A percentile compares a stretch with the other conserved stretches of the same genome.
Evolutionary conservation across 352 stramenopile species (phyloP).

Genomic region (Phytopythium cucurbitacearum): DNA sequence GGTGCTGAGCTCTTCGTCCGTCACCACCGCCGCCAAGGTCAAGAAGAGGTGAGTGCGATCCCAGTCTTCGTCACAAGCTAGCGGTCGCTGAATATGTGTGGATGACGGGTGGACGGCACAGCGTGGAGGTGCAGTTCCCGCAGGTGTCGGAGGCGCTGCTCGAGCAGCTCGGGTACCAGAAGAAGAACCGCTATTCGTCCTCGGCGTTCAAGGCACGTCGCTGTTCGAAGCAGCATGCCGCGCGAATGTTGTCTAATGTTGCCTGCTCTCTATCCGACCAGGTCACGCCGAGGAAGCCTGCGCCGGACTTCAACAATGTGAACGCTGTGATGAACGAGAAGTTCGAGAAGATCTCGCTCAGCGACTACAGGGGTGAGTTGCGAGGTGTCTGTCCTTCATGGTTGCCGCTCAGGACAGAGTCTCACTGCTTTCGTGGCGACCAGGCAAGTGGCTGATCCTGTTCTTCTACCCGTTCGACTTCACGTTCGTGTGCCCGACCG

Average conservation of each 20-base stretch:
- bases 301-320: slow-evolving; percentile 66
- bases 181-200: slow-evolving; percentile 76
- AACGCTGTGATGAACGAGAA: slow-evolving; percentile 77
- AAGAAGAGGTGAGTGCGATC: slow-evolving; percentile 42
- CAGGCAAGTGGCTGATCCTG: slow-evolving; percentile 76
- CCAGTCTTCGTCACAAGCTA: neutral
- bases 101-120: slow-evolving; percentile 2
- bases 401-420: neutral
- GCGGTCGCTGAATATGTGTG: neutral
- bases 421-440: neutral
- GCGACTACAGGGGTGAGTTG: slow-evolving; percentile 43
- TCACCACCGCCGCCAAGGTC: slow-evolving; percentile 14
- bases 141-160: slow-evolving; percentile 72
- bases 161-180: slow-evolving; percentile 73
- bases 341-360: slow-evolving; percentile 77
- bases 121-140: slow-evolving; percentile 74
- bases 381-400: neutral
- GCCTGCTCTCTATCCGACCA: slow-evolving; percentile 2
- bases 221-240: neutral
- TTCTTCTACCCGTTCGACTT: slow-evolving; percentile 90
- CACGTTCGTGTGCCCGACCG: slow-evolving; percentile 83
- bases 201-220: slow-evolving; percentile 52
- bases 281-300: slow-evolving; percentile 68
- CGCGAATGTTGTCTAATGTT: neutral
- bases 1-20: slow-evolving; percentile 23